These are phyloP conservation scores for Penicillium rolfsii DNA, from an alignment of 2,329 filamentous ascomycete genomes.

Conservation along the genomic window DNA sequence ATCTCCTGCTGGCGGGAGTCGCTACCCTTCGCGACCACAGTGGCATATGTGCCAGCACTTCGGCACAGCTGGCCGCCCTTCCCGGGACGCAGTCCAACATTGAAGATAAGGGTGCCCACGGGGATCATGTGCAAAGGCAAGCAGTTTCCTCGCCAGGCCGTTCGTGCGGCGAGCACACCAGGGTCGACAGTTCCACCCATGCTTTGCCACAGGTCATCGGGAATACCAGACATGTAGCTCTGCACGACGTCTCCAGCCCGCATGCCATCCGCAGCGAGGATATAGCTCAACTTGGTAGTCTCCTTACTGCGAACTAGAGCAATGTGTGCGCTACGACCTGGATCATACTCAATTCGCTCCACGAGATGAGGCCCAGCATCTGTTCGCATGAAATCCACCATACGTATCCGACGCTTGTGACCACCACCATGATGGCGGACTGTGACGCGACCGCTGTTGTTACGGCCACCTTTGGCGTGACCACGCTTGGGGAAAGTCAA, in stretches of 20 bases:
- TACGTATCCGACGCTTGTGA: conserved; percentile 86
- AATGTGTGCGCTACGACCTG: conserved; percentile 89
- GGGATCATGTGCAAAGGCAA: conserved; percentile 95
- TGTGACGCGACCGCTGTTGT: conserved; percentile 81
- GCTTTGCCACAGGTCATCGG: conserved; percentile 78
- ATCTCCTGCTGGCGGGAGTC: conserved; percentile 59
- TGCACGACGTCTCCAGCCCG: conserved; percentile 87
- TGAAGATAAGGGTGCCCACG: conserved; percentile 88
- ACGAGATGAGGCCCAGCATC: conserved; percentile 82
- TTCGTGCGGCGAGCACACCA: conserved; percentile 93
- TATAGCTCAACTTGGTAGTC: conserved; percentile 80
- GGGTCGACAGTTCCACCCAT: conserved; percentile 95
- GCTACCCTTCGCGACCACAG: conserved; percentile 83
- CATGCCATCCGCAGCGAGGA: conserved; percentile 93
- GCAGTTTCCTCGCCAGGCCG: conserved; percentile 92
- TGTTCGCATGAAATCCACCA: conserved; percentile 82
- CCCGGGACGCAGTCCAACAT: conserved; percentile 74
- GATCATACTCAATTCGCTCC: conserved; percentile 95
- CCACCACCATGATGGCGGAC: conserved; percentile 92
- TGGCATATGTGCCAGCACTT: conserved; percentile 89
- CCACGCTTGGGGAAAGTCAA: conserved; percentile 93
- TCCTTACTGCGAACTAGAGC: conserved; percentile 77
- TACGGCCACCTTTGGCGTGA: conserved; percentile 88
- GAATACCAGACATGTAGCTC: conserved; percentile 89
- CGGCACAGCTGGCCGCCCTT: conserved; percentile 88